phyloP scores from a whole-genome alignment of 139 green algal species.

The Coccomyxa sp. region DNA sequence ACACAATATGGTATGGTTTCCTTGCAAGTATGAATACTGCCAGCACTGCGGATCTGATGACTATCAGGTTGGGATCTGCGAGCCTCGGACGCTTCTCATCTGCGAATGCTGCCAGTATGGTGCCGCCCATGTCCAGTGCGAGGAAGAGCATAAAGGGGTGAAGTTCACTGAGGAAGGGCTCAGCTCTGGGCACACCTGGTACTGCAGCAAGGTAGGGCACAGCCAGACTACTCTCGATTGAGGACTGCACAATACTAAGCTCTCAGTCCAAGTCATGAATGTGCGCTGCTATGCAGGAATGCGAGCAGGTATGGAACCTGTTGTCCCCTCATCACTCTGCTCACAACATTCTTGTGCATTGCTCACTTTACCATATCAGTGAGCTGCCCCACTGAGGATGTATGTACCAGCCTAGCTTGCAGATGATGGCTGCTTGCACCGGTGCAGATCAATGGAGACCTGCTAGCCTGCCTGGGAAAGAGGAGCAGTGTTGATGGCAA shows the following conservation, averaged over 20 bases:
- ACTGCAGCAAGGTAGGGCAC: background rate
- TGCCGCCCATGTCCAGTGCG: slow-evolving; percentile 30
- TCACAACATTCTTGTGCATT: too few relatives aligned
- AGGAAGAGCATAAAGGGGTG: slow-evolving; percentile 19
- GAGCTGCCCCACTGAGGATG: background rate
- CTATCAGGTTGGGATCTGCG: background rate
- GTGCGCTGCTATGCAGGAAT: background rate
- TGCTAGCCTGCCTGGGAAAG: background rate
- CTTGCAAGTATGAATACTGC: background rate
- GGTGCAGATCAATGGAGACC: too few relatives aligned
- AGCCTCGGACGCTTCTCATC: slow-evolving; percentile 23
- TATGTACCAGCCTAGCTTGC: background rate
- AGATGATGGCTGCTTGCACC: background rate
- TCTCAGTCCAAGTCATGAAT: slow-evolving; percentile 9
- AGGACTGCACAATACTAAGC: background rate
- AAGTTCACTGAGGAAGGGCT: slow-evolving; percentile 10
- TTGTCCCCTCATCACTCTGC: too few relatives aligned
- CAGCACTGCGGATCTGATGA: background rate
- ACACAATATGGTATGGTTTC: background rate
- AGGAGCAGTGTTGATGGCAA: background rate
- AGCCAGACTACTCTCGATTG: background rate
- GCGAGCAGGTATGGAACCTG: background rate
- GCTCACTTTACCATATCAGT: background rate
- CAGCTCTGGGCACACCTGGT: background rate
- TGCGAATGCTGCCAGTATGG: slow-evolving; percentile 31